Evolutionary conservation across 2,329 filamentous ascomycete genomes (phyloP).

Genomic region (Boeremia lycopersici): DNA sequence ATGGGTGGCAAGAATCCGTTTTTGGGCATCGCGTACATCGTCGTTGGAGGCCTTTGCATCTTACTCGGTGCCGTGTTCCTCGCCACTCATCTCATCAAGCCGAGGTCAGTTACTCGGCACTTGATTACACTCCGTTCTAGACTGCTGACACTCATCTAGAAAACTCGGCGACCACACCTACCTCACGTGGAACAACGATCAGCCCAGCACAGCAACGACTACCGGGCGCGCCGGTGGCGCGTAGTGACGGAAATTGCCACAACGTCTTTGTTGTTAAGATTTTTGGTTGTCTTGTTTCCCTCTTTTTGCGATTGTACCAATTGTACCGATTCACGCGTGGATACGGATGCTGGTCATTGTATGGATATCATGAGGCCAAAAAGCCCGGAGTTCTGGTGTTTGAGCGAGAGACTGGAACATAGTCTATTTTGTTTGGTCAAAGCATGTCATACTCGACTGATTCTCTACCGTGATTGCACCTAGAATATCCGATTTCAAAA

Average conservation of each 20-base stretch:
- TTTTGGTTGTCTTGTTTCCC: constrained; percentile 24
- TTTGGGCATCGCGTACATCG: constrained; percentile 93
- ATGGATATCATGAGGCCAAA: constrained; percentile 34
- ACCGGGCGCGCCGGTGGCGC: constrained; percentile 51
- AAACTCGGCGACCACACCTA: constrained; percentile 99
- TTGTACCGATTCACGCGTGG: constrained; percentile 23
- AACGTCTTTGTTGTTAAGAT: constrained; percentile 20
- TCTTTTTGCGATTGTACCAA: constrained; percentile 9
- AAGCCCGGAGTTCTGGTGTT: constrained; percentile 40
- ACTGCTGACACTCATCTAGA: constrained; percentile 54
- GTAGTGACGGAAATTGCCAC: constrained; percentile 28
- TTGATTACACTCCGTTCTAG: background rate
- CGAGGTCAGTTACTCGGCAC: constrained; percentile 67
- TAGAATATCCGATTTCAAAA: background rate
- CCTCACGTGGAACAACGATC: constrained; percentile 88
- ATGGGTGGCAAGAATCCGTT: constrained; percentile 96
- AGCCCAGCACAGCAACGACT: constrained; percentile 61
- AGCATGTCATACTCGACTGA: constrained; percentile 23
- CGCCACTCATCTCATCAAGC: constrained; percentile 86
- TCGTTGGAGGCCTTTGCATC: constrained; percentile 92
- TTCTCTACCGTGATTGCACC: constrained; percentile 12
- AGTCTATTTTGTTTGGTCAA: constrained; percentile 23
- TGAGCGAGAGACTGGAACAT: constrained; percentile 32
- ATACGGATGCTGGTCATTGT: constrained; percentile 29
- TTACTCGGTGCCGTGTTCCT: constrained; percentile 87